Evolutionary conservation across 257 asterid genomes (phyloP).

Genomic region (Solanum gracilifrons): DNA sequence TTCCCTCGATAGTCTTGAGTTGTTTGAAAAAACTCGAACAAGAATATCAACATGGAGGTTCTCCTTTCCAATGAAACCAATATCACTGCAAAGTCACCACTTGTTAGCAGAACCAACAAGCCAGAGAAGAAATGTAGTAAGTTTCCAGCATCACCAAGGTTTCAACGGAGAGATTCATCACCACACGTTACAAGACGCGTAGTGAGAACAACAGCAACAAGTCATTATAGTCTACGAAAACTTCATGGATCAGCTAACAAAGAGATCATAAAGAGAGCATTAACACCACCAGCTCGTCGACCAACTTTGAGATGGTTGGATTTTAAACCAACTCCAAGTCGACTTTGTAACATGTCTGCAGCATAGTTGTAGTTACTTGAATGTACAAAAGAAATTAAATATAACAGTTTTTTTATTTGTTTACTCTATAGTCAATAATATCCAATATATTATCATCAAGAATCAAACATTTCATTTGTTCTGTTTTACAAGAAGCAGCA

Average conservation of each 20-base stretch:
- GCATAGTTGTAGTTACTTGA: conserved; percentile 1
- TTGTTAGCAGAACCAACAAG: neutral
- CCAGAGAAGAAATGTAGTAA: neutral
- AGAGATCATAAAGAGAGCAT: conserved; percentile 50
- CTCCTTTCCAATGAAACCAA: neutral
- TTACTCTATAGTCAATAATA: neutral
- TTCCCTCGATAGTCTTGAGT: neutral
- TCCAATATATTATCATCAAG: neutral
- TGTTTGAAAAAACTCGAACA: neutral
- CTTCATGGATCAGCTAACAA: conserved; percentile 24
- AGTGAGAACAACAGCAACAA: neutral
- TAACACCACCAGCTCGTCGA: conserved; percentile 40
- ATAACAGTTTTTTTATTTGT: neutral
- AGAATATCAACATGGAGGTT: neutral
- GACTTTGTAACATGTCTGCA: conserved; percentile 33
- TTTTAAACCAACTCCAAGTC: conserved; percentile 57
- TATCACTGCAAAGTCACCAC: neutral
- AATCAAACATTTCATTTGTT: neutral
- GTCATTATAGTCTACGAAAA: neutral
- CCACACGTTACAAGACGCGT: neutral
- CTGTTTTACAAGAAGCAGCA: neutral
- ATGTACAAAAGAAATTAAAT: neutral
- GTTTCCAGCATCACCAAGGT: neutral
- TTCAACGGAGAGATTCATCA: neutral
- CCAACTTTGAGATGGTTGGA: conserved; percentile 53